These are phyloP conservation scores for Solanum chiquidenum DNA, from an alignment of 257 asterid genomes.

Conservation along the genomic window DNA sequence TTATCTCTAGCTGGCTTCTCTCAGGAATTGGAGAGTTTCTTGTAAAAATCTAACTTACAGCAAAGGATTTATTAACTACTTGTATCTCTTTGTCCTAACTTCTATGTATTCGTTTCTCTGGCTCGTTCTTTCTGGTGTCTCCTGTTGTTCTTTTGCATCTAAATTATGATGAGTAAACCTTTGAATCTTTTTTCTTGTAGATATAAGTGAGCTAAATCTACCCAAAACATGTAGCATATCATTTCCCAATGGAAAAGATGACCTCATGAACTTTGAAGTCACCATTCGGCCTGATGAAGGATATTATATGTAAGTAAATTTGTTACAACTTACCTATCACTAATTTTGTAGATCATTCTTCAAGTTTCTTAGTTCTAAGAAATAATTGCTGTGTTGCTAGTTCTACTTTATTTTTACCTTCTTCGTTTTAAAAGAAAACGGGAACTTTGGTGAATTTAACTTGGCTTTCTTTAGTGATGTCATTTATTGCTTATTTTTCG, in stretches of 20 bases:
- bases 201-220: slow-evolving; percentile 82
- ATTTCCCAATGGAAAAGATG: slow-evolving; percentile 91
- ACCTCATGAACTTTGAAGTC: slow-evolving; percentile 94
- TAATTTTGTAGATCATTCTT: neutral
- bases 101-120: neutral
- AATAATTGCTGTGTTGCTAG: neutral
- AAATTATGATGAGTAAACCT: neutral
- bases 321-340: neutral
- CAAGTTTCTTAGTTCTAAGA: neutral
- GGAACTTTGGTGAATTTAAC: neutral
- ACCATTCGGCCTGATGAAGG: slow-evolving; percentile 90
- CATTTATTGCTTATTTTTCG: neutral
- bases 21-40: neutral
- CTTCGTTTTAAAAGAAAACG: neutral
- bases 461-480: neutral
- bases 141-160: neutral
- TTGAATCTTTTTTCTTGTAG: slow-evolving; percentile 18
- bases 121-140: neutral
- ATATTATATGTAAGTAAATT: slow-evolving; percentile 54
- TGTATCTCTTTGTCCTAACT: neutral
- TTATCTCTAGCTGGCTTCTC: neutral
- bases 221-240: slow-evolving; percentile 74
- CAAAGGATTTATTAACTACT: neutral
- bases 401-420: neutral
- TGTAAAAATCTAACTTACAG: neutral